Evolutionary conservation across 192 early-diverging fungal genomes (phyloP), one percentile per base, ranked within the genome.

Genomic region (Geranomyces michiganensis): DNA sequence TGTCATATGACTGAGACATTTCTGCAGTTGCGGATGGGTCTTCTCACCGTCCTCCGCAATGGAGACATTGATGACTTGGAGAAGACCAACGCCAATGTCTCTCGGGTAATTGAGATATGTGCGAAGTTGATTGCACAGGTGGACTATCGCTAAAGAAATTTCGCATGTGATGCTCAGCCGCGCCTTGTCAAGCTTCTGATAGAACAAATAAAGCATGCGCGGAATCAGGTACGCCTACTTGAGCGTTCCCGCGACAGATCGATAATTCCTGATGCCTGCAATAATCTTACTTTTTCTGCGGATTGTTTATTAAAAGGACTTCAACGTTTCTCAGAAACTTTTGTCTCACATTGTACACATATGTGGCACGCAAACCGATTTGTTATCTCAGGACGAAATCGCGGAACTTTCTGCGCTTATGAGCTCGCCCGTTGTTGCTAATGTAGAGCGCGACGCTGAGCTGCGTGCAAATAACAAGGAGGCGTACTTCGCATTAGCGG

Each of bases 11-110:
- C 36, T 41, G 36, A 41, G 4, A 53, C 17, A 9, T 53, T 53
- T 53, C 51, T 60, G 17, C 31, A 60, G 58, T 29, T 60, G 29
- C 58, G 58, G 5, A 27, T 60, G 58, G 7, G 58, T 32, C 29
- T 60, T 19, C 31, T 60, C 7, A 60, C 29, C 17, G 58, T 60
- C 7, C 29, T 60, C 21, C 7, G 17, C 19, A 29, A 60, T 29
- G 58, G 10, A 29, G 58, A 60, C 19, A 60, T 60, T 29, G 9
- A 60, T 19, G 5, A 60, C 17, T 29, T 60, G 4, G 51, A 53
- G 15, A 53, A 53, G 15, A 15, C 17, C 15, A 53, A 53, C 15
- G 15, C 17, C 7, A 17, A 17, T 17, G 51, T 53, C 51, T 26
- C 51, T 53, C 19, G 19, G 17, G 51, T 53, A 15, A 7, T n/a